Conservation (phyloP, 2,329 filamentous ascomycete genomes). For the Penicillium expansum region DNA sequence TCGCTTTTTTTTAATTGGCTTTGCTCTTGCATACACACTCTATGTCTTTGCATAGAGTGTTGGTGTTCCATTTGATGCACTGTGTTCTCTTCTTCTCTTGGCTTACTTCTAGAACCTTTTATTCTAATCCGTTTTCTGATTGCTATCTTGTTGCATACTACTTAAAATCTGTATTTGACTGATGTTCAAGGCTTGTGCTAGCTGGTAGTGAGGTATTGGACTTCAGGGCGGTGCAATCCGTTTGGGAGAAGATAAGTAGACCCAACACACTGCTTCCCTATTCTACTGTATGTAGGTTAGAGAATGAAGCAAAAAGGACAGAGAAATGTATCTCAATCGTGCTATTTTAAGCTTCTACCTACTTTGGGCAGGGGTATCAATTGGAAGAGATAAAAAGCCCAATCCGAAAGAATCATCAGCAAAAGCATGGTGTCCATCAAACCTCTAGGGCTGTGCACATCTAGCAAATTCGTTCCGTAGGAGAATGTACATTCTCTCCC, state of each 20-base stretch:
- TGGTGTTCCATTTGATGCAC: slow-evolving; percentile 2
- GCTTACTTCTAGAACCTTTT: not conserved
- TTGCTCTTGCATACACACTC: slow-evolving; percentile 8
- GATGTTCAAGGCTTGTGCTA: not conserved
- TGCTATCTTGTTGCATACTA: not conserved
- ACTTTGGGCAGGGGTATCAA: not conserved
- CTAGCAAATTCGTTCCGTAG: not conserved
- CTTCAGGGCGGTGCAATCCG: not conserved
- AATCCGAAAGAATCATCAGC: not conserved
- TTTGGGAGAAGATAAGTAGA: not conserved
- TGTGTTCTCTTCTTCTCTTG: not conserved
- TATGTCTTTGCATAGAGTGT: not conserved
- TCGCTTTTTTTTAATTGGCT: not conserved
- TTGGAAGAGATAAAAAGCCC: not conserved
- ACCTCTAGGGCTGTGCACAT: not conserved
- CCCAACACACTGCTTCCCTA: not conserved
- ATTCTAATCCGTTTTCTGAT: not conserved
- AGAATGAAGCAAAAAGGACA: not conserved
- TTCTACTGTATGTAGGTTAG: not conserved
- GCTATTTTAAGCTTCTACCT: not conserved
- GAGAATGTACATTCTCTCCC: not conserved
- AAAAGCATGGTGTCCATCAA: not conserved
- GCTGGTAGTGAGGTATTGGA: not conserved
- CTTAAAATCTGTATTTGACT: not conserved
- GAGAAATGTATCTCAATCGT: too few species aligned